phyloP scores from a whole-genome alignment of 2,329 filamentous ascomycete genomes.

The Pestalotiopsis fici region DNA sequence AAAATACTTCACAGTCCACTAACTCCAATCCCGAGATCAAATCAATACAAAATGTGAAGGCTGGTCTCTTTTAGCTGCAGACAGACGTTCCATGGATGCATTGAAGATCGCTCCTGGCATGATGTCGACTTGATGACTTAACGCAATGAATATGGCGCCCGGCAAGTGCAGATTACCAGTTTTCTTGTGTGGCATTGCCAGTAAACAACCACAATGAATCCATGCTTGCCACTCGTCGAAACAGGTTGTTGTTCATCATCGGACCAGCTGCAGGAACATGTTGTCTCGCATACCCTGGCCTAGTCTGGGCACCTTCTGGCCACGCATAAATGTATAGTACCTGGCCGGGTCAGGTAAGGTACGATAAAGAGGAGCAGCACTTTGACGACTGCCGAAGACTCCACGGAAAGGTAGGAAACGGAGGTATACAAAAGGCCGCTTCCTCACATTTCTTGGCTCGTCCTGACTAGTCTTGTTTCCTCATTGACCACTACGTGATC shows the following conservation, averaged over 20 bases:
- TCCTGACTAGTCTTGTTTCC: neutral
- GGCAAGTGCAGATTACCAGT: neutral
- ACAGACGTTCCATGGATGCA: neutral
- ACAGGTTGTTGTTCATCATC: slow-evolving; percentile 7
- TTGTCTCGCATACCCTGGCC: neutral
- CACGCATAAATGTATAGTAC: neutral
- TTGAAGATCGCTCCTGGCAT: neutral
- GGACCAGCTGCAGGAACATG: slow-evolving; percentile 2
- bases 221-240: slow-evolving; percentile 5
- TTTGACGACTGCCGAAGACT: neutral
- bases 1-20: neutral
- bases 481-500: neutral
- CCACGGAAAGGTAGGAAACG: neutral
- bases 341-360: neutral
- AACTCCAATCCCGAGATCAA: neutral
- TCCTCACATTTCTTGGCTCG: neutral
- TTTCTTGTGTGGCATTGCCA: neutral
- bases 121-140: neutral
- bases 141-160: neutral
- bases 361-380: neutral
- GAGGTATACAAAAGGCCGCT: neutral
- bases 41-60: neutral
- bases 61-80: neutral
- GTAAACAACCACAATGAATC: neutral
- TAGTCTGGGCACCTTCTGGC: neutral